phyloP scores from a whole-genome alignment of 768 basidiomycete species.

The Tephrocybe sp. region DNA sequence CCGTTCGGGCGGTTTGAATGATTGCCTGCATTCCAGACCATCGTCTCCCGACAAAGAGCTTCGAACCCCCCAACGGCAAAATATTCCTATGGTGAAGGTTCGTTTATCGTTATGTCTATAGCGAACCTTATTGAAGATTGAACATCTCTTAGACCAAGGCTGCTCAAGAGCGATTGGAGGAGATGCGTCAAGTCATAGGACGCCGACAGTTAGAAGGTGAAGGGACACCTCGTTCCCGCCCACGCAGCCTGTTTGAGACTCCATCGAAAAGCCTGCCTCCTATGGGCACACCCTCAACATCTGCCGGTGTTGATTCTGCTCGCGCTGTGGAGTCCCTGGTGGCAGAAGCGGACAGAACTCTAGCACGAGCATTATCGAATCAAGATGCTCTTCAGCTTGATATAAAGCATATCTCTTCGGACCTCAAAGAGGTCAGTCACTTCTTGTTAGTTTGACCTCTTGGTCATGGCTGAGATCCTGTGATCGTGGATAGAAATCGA shows the following conservation, averaged over 20 bases:
- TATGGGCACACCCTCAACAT: conserved; percentile 16
- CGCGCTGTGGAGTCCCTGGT: conserved; percentile 52
- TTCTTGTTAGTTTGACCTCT: too few species aligned
- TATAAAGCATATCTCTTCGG: conserved; percentile 45
- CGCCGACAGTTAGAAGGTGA: conserved; percentile 49
- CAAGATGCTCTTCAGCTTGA: conserved; percentile 56
- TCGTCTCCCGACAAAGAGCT: conserved; percentile 57
- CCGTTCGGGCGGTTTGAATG: conserved; percentile 21
- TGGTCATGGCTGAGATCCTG: too few species aligned
- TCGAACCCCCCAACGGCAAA: conserved; percentile 43
- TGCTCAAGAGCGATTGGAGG: conserved; percentile 76
- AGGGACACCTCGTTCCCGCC: conserved; percentile 44
- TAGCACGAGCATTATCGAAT: conserved; percentile 47
- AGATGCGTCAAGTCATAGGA: conserved; percentile 75
- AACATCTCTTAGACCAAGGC: conserved; percentile 54
- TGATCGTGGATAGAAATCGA: conserved; percentile 54
- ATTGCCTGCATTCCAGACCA: conserved; percentile 40
- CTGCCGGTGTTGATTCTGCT: conserved; percentile 24
- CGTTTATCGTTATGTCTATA: conserved; percentile 3
- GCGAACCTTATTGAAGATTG: not conserved
- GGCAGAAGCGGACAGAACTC: conserved; percentile 54
- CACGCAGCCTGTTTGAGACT: conserved; percentile 38
- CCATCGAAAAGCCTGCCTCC: conserved; percentile 17
- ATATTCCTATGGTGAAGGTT: conserved; percentile 40
- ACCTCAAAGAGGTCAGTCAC: conserved; percentile 56